phyloP scores from a whole-genome alignment of 306 rosid genomes.

The Arachis stenosperma region DNA sequence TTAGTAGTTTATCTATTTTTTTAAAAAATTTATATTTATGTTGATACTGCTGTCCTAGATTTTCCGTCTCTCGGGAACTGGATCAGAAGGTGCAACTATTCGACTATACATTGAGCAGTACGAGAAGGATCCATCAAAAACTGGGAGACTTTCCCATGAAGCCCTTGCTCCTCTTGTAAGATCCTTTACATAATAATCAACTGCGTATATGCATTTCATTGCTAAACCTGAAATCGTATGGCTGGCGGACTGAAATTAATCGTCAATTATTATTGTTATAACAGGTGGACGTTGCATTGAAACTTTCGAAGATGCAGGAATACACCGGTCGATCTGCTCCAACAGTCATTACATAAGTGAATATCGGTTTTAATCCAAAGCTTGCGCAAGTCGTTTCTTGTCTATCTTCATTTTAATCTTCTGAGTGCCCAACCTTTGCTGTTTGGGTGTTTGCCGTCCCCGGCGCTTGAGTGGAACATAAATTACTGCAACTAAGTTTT shows the following conservation, averaged over 20 bases:
- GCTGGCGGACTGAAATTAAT: slow-evolving; percentile 12
- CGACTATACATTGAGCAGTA: slow-evolving; percentile 97
- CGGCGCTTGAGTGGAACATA: slow-evolving; percentile 37
- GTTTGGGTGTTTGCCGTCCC: slow-evolving; percentile 42
- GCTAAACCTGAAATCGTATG: slow-evolving; percentile 13
- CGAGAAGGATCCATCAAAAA: slow-evolving; percentile 90
- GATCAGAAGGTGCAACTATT: slow-evolving; percentile 97
- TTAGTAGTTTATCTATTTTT: no score
- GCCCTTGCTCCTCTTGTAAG: slow-evolving; percentile 95
- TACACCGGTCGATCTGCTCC: slow-evolving; percentile 95
- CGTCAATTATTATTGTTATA: background rate
- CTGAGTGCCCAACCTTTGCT: slow-evolving; percentile 34
- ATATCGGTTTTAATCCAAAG: slow-evolving; percentile 17
- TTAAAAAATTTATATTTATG: no score
- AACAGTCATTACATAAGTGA: slow-evolving; percentile 77
- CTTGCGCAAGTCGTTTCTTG: slow-evolving; percentile 25
- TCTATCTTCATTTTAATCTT: slow-evolving; percentile 36
- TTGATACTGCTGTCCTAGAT: slow-evolving; percentile 52
- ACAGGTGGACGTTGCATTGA: slow-evolving; percentile 94
- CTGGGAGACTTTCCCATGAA: slow-evolving; percentile 80
- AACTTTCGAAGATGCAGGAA: slow-evolving; percentile 92
- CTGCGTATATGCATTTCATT: background rate
- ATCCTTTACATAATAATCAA: slow-evolving; percentile 23
- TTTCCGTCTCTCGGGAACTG: slow-evolving; percentile 98
- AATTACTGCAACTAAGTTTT: slow-evolving; percentile 49